Conservation (phyloP, 305 asterid genomes). For the Fraxinus latifolia region DNA sequence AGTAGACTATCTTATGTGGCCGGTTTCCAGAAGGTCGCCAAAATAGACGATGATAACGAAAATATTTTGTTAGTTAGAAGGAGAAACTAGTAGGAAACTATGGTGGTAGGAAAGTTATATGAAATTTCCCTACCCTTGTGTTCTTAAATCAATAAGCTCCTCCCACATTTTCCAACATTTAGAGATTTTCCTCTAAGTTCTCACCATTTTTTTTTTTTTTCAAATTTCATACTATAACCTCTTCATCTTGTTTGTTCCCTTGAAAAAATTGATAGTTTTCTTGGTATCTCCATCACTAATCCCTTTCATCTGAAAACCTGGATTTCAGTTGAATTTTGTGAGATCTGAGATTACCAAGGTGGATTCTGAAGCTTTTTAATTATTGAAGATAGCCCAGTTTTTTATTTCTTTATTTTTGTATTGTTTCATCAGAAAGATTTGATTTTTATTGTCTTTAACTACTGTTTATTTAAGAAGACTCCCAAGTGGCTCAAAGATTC, state of each 20-base stretch:
- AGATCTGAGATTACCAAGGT: slow-evolving; percentile 20
- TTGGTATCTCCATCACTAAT: slow-evolving; percentile 7
- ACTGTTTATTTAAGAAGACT: slow-evolving; percentile 21
- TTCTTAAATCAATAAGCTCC: slow-evolving; percentile 21
- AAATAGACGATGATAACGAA: background rate
- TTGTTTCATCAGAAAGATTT: slow-evolving; percentile 2
- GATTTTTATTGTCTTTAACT: slow-evolving; percentile 23
- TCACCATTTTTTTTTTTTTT: background rate
- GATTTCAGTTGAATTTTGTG: slow-evolving; percentile 12
- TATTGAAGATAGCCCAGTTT: slow-evolving; percentile 4
- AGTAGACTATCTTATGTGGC: background rate
- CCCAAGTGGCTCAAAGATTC: slow-evolving; percentile 25
- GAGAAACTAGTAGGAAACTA: background rate
- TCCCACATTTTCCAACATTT: slow-evolving; percentile 10
- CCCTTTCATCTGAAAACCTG: background rate
- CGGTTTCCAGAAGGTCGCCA: slow-evolving; percentile 32
- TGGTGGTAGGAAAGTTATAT: slow-evolving; percentile 5
- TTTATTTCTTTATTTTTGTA: background rate
- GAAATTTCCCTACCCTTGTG: slow-evolving; percentile 21
- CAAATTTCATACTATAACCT: background rate
- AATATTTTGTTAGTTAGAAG: background rate
- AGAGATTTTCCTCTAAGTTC: background rate
- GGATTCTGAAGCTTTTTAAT: slow-evolving; percentile 24
- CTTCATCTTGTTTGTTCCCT: background rate
- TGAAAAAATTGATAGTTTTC: slow-evolving; percentile 3